Percentiles rank a stretch among this genome's conserved stretches.
Evolutionary conservation across 106 monocot species (phyloP).

Genomic region (Platanthera guangdongensis): DNA sequence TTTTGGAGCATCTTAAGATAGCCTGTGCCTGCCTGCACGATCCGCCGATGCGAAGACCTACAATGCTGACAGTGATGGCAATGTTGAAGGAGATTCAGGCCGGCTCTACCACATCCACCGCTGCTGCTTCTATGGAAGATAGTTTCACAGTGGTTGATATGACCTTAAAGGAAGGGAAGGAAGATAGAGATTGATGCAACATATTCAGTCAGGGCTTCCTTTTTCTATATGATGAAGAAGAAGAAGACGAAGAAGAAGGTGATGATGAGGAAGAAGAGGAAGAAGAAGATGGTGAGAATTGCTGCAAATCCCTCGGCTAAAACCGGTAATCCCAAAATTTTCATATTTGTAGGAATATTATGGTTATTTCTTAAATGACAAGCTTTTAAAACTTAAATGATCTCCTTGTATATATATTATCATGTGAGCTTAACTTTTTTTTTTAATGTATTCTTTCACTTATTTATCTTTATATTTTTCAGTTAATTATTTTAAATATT

Average conservation of each 20-base stretch:
- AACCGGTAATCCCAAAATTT: neutral
- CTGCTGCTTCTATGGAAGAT: slow-evolving; percentile 9
- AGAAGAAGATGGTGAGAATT: neutral
- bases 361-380: neutral
- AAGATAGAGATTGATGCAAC: slow-evolving; percentile 29
- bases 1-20: slow-evolving; percentile 69
- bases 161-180: slow-evolving; percentile 62
- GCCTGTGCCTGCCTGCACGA: slow-evolving; percentile 75
- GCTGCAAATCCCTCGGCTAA: neutral
- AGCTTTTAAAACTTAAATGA: neutral
- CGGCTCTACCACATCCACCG: slow-evolving; percentile 26
- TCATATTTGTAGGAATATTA: slow-evolving; percentile 8
- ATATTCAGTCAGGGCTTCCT: neutral
- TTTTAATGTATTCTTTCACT: no score
- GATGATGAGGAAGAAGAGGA: no score
- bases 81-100: slow-evolving; percentile 87
- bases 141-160: slow-evolving; percentile 32
- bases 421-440: neutral
- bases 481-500: neutral
- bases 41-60: slow-evolving; percentile 50
- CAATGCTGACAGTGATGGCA: slow-evolving; percentile 77
- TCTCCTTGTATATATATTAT: neutral
- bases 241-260: no score
- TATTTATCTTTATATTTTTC: neutral
- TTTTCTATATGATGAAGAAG: neutral